These are phyloP conservation scores for Debaryomyces maramus DNA, from an alignment of 805 yeast genomes.

Conservation along the genomic window DNA sequence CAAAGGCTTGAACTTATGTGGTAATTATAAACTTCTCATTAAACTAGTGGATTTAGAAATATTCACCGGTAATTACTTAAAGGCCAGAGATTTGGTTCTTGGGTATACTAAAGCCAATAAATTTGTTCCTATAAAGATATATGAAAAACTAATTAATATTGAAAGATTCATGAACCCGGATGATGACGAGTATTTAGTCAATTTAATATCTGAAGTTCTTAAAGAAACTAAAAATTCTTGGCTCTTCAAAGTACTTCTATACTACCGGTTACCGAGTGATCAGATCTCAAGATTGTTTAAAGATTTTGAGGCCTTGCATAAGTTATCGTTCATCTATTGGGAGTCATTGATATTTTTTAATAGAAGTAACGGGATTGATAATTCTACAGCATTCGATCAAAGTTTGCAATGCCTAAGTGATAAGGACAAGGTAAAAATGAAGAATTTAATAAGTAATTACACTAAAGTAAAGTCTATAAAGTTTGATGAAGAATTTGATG, in stretches of 20 bases:
- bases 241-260: conserved; percentile 34
- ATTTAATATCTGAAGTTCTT: conserved; percentile 30
- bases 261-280: conserved; percentile 21
- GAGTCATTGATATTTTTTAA: neutral
- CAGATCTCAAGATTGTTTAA: conserved; percentile 22
- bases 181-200: conserved; percentile 25
- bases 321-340: conserved; percentile 8
- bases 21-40: conserved; percentile 31
- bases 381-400: neutral
- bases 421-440: neutral
- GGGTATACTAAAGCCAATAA: conserved; percentile 24
- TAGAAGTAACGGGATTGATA: neutral
- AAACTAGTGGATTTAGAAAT: conserved; percentile 48
- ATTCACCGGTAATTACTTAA: conserved; percentile 30
- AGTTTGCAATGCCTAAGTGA: neutral
- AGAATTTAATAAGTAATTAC: neutral
- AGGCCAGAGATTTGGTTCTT: conserved; percentile 38
- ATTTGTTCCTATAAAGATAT: conserved; percentile 33
- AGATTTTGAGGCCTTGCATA: conserved; percentile 16
- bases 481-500: neutral
- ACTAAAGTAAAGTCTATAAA: neutral
- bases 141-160: conserved; percentile 43
- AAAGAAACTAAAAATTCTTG: conserved; percentile 31
- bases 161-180: conserved; percentile 33
- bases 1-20: conserved; percentile 30